Evolutionary conservation across 208 protist genomes (phyloP).

Genomic region (Leishmania amazonensis): DNA sequence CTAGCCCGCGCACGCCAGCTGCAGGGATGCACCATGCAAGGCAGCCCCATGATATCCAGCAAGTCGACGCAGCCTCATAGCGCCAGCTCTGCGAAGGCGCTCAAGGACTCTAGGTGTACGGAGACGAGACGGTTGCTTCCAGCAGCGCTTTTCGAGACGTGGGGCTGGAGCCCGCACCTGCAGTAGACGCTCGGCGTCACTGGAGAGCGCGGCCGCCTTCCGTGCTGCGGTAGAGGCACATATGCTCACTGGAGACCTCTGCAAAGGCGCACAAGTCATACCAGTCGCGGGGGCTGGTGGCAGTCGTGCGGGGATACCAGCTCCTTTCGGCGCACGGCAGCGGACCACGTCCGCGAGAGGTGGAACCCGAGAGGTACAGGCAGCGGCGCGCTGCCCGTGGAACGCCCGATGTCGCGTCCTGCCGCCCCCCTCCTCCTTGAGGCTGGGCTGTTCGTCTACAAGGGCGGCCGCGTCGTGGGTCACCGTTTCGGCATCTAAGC

Average conservation of each 20-base stretch:
- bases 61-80: background rate
- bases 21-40: constrained; percentile 12
- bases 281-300: background rate
- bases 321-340: background rate
- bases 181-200: constrained; percentile 35
- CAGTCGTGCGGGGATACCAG: background rate
- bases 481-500: background rate
- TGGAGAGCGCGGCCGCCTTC: constrained; percentile 15
- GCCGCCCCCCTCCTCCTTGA: background rate
- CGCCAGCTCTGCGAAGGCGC: background rate
- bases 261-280: background rate
- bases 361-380: background rate
- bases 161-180: constrained; percentile 40
- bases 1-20: constrained; percentile 26
- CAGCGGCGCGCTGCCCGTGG: background rate
- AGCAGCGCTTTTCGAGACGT: constrained; percentile 10
- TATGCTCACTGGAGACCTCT: background rate
- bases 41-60: background rate
- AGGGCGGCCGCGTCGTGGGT: background rate
- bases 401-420: background rate
- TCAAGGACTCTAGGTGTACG: background rate
- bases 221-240: background rate
- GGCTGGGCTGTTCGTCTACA: background rate
- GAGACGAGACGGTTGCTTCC: background rate
- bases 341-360: background rate